These are phyloP conservation scores for Puccinia triticina DNA, from an alignment of 1,284 basidiomycete species.

Conservation along the genomic window DNA sequence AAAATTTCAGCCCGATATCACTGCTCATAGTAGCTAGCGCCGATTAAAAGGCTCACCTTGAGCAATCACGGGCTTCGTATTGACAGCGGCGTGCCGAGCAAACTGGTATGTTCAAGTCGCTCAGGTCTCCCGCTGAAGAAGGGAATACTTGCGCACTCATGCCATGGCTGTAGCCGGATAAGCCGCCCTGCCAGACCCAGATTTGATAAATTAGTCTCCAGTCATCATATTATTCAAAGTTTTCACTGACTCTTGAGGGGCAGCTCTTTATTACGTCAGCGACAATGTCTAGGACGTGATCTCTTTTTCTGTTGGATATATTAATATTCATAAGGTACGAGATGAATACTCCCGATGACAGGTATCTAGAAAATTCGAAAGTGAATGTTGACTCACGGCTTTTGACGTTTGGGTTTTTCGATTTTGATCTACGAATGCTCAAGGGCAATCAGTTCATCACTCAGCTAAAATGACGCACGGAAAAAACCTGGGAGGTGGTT, in stretches of 20 bases:
- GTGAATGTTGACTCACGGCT: background rate
- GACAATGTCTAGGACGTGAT: background rate
- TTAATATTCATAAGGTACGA: background rate
- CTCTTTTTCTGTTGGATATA: background rate
- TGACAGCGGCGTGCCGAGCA: background rate
- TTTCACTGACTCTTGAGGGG: slow-evolving; percentile 7
- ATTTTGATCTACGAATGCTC: background rate
- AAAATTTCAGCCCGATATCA: background rate
- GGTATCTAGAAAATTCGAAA: background rate
- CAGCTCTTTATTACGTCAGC: background rate
- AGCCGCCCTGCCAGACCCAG: background rate
- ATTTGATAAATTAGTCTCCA: background rate
- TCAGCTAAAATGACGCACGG: background rate
- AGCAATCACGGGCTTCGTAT: slow-evolving; percentile 2
- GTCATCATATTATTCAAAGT: background rate
- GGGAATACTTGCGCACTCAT: slow-evolving; percentile 20
- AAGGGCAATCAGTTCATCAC: background rate
- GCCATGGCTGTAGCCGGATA: slow-evolving; percentile 5
- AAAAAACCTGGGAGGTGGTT: background rate
- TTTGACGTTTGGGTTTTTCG: slow-evolving; percentile 8
- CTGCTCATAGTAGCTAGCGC: background rate
- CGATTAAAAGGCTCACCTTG: background rate
- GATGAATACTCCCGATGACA: background rate
- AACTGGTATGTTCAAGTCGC: background rate
- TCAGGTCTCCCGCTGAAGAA: background rate